These are phyloP conservation scores for Candida chilensis DNA, from an alignment of 805 yeast species.

Conservation along the genomic window DNA sequence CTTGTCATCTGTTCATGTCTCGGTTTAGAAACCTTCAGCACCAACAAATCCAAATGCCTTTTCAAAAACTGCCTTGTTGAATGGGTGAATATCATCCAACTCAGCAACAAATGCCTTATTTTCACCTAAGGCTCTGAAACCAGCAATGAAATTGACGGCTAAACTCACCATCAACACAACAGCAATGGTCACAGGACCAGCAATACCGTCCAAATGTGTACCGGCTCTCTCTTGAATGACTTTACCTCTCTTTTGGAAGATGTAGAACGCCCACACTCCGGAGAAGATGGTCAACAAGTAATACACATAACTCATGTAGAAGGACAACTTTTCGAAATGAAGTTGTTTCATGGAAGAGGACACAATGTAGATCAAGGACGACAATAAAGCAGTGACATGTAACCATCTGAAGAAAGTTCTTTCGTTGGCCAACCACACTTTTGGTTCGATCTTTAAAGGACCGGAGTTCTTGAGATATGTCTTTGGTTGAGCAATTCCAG, in stretches of 20 bases:
- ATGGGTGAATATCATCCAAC: conserved; percentile 19
- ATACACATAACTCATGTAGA: conserved; percentile 65
- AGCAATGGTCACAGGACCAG: conserved; percentile 83
- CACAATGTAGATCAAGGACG: conserved; percentile 78
- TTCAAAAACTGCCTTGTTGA: conserved; percentile 24
- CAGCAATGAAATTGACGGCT: conserved; percentile 62
- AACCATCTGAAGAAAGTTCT: conserved; percentile 96
- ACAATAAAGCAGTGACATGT: conserved; percentile 75
- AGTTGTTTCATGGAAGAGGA: conserved; percentile 69
- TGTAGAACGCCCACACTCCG: conserved; percentile 83
- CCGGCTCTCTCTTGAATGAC: conserved; percentile 78
- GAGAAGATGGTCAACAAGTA: conserved; percentile 76
- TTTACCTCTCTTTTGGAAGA: conserved; percentile 61
- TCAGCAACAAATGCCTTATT: conserved; percentile 11
- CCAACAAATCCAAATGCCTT: conserved; percentile 1
- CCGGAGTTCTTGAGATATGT: conserved; percentile 79
- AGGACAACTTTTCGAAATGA: conserved; percentile 55
- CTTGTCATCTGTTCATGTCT: no score
- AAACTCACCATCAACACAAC: conserved; percentile 59
- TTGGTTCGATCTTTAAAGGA: conserved; percentile 90
- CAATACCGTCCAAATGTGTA: conserved; percentile 77
- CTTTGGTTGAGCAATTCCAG: conserved; percentile 81
- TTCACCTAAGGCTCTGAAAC: conserved; percentile 24
- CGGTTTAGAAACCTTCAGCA: no score
- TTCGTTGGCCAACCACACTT: conserved; percentile 98